Evolutionary conservation across 352 stramenopile species (phyloP).

Genomic region (Globisporangium irregulare): DNA sequence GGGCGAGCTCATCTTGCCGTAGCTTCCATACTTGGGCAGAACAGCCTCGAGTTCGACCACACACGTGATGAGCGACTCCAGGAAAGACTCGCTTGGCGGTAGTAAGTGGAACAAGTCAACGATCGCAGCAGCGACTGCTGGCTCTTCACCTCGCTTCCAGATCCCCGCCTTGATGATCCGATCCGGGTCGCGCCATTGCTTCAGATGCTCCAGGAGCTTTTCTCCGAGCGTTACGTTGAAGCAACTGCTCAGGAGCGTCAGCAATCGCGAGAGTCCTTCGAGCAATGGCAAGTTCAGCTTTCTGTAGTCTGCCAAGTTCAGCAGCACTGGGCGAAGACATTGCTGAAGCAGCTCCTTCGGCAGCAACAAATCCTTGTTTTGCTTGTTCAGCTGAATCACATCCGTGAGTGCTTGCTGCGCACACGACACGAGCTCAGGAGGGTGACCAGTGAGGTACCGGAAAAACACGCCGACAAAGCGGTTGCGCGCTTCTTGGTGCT

Average conservation of each 20-base stretch:
- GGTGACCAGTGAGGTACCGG: slow-evolving; percentile 85
- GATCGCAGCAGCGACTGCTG: slow-evolving; percentile 93
- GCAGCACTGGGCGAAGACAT: slow-evolving; percentile 93
- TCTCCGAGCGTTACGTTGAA: slow-evolving; percentile 98
- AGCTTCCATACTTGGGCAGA: slow-evolving; percentile 89
- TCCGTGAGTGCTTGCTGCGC: slow-evolving; percentile 80
- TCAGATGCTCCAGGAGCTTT: slow-evolving; percentile 96
- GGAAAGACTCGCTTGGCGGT: slow-evolving; percentile 92
- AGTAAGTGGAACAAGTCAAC: slow-evolving; percentile 96
- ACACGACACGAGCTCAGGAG: slow-evolving; percentile 75
- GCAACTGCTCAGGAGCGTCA: slow-evolving; percentile 94
- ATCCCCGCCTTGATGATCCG: slow-evolving; percentile 90
- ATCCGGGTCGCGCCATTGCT: slow-evolving; percentile 91
- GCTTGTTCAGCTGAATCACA: slow-evolving; percentile 84
- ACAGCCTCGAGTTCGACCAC: slow-evolving; percentile 94
- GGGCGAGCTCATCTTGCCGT: slow-evolving; percentile 87
- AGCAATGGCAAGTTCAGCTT: slow-evolving; percentile 96
- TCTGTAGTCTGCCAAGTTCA: slow-evolving; percentile 95
- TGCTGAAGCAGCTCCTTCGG: slow-evolving; percentile 96
- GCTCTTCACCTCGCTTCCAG: slow-evolving; percentile 94
- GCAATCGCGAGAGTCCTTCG: slow-evolving; percentile 90
- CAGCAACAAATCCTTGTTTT: slow-evolving; percentile 85
- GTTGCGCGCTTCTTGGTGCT: slow-evolving; percentile 82
- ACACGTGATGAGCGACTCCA: slow-evolving; percentile 94
- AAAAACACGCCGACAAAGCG: slow-evolving; percentile 90